Evolutionary conservation across 2,329 filamentous ascomycete species (phyloP), one percentile per base, ranked within the genome.

Genomic region (Metarhizium humberi): DNA sequence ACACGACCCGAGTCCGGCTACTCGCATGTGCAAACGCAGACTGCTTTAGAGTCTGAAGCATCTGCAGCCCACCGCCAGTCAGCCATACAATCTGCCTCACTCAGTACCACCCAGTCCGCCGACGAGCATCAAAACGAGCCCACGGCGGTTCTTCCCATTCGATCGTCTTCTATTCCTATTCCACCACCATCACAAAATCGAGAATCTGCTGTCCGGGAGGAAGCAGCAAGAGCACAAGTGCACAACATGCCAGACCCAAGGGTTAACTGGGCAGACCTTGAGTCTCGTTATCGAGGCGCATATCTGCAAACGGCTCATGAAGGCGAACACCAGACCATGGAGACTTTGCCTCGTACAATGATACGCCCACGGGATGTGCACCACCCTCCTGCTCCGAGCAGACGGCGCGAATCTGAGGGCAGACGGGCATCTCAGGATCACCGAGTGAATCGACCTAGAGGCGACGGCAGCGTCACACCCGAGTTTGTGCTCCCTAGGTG

Each of bases 401-500:
- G 45, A 29, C 54, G 13, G 25, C 43, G 45, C 34, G 50, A 49
- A 29, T 36, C 46, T 8, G 14, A 30, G 14, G 45, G 45, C 4
- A 42, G 50, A 38, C 45, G 38, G 49, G 30, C 13, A 5, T 54
- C 43, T 6, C 56, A 48, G 42, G 50, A 48, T 16, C 13, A 49
- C 7, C 43, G 14, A 10, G n/a, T 36, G 36, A 30, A 18, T 32
- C 49, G 29, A n/a, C 6, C 36, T 16, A 50, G 42, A 13, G 38
- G 4, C 29, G 46, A 50, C 32, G 45, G 18, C n/a, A 30, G 40
- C 8, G 34, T 46, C 42, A 40, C 53, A 18, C 58, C 67, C 61
- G 75, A 79, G 20, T 73, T 87, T 58, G 71, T 79, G 18, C 72
- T 91, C 45, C 91, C 92, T 1, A 78, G 78, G 56, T 97, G 92